Conservation (phyloP, 495 filamentous ascomycete species). For the Podospora comata region DNA sequence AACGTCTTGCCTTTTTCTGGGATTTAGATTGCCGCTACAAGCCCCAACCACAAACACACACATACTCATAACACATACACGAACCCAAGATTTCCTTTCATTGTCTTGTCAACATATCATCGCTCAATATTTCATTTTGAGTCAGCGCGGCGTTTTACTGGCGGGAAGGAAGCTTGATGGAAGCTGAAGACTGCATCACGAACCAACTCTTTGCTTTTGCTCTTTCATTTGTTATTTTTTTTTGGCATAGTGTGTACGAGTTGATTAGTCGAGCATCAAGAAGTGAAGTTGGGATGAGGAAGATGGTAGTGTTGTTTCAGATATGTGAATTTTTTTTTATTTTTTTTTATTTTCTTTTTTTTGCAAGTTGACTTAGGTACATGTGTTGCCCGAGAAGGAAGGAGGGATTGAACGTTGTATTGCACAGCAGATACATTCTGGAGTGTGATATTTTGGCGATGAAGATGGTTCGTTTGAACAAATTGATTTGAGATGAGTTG, state of each 20-base stretch:
- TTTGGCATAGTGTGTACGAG: not conserved
- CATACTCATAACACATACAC: conserved; percentile 5
- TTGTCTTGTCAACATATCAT: not conserved
- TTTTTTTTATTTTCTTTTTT: not conserved
- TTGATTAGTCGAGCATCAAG: not conserved
- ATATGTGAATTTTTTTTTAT: not conserved
- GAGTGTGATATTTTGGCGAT: not conserved
- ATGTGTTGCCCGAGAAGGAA: not conserved
- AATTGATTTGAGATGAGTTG: not conserved
- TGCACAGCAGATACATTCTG: not conserved
- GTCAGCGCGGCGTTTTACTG: conserved; percentile 29
- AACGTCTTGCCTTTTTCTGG: conserved; percentile 26
- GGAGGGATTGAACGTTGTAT: not conserved
- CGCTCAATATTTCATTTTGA: conserved; percentile 1
- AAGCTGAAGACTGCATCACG: conserved; percentile 22
- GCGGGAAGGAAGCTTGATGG: conserved; percentile 1
- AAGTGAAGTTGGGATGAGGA: not conserved
- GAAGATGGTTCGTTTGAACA: not conserved
- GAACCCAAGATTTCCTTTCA: conserved; percentile 9
- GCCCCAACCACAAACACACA: not conserved
- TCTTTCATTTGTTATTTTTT: not conserved
- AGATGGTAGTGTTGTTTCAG: not conserved
- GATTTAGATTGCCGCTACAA: conserved; percentile 9
- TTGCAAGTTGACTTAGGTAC: not conserved
- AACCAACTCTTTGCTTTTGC: not conserved